Base-by-base conservation (phyloP, 164 flowering plant species). In the Dillenia suffruticosa region DNA sequence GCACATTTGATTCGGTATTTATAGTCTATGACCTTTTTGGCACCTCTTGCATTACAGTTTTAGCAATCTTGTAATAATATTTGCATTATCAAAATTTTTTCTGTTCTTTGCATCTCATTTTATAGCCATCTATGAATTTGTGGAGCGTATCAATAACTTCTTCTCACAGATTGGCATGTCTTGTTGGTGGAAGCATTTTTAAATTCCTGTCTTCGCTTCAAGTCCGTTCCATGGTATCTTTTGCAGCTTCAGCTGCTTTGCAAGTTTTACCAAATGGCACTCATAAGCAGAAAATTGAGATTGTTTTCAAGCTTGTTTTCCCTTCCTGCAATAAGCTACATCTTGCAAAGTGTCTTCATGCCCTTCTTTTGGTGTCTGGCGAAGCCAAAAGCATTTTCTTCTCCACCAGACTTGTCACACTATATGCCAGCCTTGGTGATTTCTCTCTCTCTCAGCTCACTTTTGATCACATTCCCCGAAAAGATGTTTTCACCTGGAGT, bases 401-500 rank as follows among this genome's bases (percentile, higher is more conserved):
- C 56, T 62, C 84, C 52, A 73, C 88, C n/a, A 79, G 72, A 70
- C 88, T 90, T 47, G 68, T 86, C 48, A 85, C 77, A 67, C 72
- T 77, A 12, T 87, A 87, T 67, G 77, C 87, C 9, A 26, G 68
- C 54, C 76, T 77, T 26, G 85, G 88, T 10, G 74, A 79, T 57
- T 51, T 83, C 50, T 62, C 74, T 13, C 72, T 63, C 12, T 68
- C 92, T 51, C 68, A 73, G 40, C 61, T 44, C 43, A 59, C 77
- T 17, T 90, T 90, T 71, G 65, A 80, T 63, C 73, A 67, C 15
- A 72, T 80, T 15, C 67, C 68, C 2, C 65, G 55, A 5, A 86
- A 81, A 74, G 80, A 88, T 73, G 64, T 79, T 8, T 83, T 74
- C 44, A 54, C 84, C 9, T 89, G 90, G 88, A 85, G 87, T 59